Conservation (phyloP, 116 monocot genomes). For the Cymodocea nodosa region DNA sequence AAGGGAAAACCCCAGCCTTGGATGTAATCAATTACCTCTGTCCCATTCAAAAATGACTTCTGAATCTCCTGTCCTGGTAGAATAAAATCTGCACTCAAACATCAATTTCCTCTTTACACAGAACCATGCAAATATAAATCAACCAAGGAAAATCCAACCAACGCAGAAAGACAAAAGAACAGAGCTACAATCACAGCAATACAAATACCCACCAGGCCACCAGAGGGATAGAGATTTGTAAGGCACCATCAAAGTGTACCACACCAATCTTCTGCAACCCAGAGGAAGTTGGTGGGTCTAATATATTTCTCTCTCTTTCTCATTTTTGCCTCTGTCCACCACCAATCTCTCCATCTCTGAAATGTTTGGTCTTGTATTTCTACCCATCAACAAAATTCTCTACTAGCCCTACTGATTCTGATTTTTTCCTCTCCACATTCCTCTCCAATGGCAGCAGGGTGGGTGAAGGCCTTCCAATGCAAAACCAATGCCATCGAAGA, state of each 20-base stretch:
- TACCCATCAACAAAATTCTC: not conserved
- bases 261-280: too few species aligned
- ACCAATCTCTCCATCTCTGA: constrained; percentile 1
- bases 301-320: not conserved
- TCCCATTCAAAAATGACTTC: too few species aligned
- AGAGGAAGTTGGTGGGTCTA: too few species aligned
- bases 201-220: not conserved
- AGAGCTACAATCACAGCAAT: not conserved
- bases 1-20: too few species aligned
- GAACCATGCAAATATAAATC: not conserved
- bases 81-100: too few species aligned
- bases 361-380: not conserved
- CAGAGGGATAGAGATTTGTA: too few species aligned
- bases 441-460: constrained; percentile 34
- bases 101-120: too few species aligned
- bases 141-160: not conserved
- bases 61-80: too few species aligned
- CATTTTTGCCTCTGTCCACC: not conserved
- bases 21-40: too few species aligned
- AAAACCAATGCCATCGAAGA: constrained; percentile 49
- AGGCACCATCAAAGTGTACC: too few species aligned
- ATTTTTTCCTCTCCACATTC: not conserved
- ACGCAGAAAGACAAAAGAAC: too few species aligned
- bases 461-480: constrained; percentile 64
- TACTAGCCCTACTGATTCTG: not conserved